Percentiles rank a stretch among this genome's conserved stretches.
Conservation (phyloP, 345 rosid genomes). For the Brassica carinata region DNA sequence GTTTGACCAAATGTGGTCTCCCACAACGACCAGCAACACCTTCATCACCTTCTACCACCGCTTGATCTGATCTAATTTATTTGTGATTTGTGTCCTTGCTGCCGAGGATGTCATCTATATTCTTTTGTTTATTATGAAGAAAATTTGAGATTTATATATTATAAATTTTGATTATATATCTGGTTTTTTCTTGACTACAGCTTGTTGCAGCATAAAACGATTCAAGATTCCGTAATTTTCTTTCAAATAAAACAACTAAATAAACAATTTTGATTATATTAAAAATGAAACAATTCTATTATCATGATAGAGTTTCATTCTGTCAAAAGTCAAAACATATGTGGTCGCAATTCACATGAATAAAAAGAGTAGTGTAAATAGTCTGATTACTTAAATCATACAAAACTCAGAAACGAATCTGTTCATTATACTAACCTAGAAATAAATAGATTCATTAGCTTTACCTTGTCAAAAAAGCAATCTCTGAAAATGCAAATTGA, state of each 20-base stretch:
- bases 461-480: conserved; percentile 32
- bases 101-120: background rate
- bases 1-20: conserved; percentile 34
- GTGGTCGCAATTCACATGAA: conserved; percentile 25
- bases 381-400: conserved; percentile 25
- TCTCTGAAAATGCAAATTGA: conserved; percentile 34
- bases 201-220: background rate
- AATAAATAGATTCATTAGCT: conserved; percentile 18
- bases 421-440: conserved; percentile 29
- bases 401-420: conserved; percentile 36
- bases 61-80: background rate
- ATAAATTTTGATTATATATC: background rate
- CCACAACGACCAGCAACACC: background rate
- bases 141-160: background rate
- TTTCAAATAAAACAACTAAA: background rate
- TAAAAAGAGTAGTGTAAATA: background rate
- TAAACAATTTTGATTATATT: background rate
- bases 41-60: background rate
- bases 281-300: conserved; percentile 16
- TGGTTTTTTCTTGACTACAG: background rate
- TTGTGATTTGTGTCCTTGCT: background rate
- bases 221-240: background rate
- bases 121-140: background rate
- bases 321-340: conserved; percentile 6
- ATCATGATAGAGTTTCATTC: background rate